Percentiles rank a stretch among this genome's conserved stretches.
Conservation (phyloP, 78 protist genomes). For the Planoprotostelium fungivorum region DNA sequence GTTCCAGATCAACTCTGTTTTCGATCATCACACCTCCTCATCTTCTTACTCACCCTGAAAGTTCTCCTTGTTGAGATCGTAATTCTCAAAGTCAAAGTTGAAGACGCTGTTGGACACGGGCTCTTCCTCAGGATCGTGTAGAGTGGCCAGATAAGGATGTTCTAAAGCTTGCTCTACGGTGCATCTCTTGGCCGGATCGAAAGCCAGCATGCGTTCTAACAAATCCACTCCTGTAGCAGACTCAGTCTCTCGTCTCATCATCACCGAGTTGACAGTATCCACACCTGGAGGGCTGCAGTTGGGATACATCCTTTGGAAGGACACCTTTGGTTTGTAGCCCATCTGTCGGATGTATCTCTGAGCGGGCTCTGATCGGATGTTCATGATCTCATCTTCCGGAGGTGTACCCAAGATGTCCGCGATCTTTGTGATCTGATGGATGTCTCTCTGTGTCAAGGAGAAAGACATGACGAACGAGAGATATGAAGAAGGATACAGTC, state of each 20-base stretch:
- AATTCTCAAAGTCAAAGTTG: slow-evolving; percentile 42
- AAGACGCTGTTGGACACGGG: slow-evolving; percentile 26
- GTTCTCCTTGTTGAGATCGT: slow-evolving; percentile 38
- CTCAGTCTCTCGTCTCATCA: neutral
- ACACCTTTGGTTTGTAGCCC: slow-evolving; percentile 7
- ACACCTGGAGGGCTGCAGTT: slow-evolving; percentile 36
- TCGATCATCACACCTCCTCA: neutral
- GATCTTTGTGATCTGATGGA: slow-evolving; percentile 78
- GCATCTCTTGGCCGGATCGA: slow-evolving; percentile 85
- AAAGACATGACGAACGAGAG: neutral
- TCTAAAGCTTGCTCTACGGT: slow-evolving; percentile 68
- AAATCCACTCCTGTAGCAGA: slow-evolving; percentile 80
- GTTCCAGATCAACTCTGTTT: slow-evolving; percentile 33
- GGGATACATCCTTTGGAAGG: slow-evolving; percentile 51
- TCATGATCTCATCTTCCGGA: slow-evolving; percentile 70
- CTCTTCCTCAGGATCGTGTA: slow-evolving; percentile 63
- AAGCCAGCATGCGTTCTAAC: slow-evolving; percentile 75
- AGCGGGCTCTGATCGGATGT: slow-evolving; percentile 31
- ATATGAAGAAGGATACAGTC: slow-evolving; percentile 17
- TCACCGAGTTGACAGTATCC: neutral
- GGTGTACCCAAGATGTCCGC: slow-evolving; percentile 80
- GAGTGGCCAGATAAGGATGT: slow-evolving; percentile 73
- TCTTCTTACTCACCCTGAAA: neutral
- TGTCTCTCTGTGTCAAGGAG: neutral
- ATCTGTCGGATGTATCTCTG: slow-evolving; percentile 18